Percentiles rank a stretch among this genome's conserved stretches.
These are phyloP conservation scores for Colletotrichum lupini DNA, from an alignment of 2,329 filamentous ascomycete species.

Conservation along the genomic window DNA sequence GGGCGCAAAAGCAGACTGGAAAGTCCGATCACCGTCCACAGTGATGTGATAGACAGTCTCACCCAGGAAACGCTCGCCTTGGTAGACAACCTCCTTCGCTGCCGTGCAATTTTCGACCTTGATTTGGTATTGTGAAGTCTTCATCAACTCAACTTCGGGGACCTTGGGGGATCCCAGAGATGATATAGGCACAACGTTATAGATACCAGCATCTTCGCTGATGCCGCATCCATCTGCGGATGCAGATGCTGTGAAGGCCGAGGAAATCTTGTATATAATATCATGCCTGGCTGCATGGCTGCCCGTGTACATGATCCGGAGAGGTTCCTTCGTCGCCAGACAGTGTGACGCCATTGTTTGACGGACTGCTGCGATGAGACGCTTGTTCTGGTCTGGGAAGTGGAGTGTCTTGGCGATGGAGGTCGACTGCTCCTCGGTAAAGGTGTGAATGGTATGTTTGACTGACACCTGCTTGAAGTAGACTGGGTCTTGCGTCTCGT, in stretches of 20 bases:
- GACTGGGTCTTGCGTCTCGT: conserved; percentile 50
- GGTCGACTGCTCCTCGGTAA: conserved; percentile 52
- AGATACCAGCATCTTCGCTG: conserved; percentile 51
- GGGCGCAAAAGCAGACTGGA: conserved; percentile 48
- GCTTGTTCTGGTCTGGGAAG: conserved; percentile 47
- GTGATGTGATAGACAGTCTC: conserved; percentile 50
- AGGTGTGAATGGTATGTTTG: conserved; percentile 58
- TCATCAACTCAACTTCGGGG: conserved; percentile 63
- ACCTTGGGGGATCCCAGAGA: conserved; percentile 57
- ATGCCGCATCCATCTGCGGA: conserved; percentile 35
- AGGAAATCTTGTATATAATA: conserved; percentile 60
- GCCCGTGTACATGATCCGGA: conserved; percentile 62
- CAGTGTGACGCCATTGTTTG: conserved; percentile 60
- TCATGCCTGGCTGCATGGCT: conserved; percentile 51
- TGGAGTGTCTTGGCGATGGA: conserved; percentile 45
- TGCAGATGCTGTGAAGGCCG: conserved; percentile 56
- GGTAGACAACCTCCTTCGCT: conserved; percentile 47
- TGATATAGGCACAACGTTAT: conserved; percentile 63
- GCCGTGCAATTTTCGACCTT: conserved; percentile 59
- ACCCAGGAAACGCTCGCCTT: conserved; percentile 40
- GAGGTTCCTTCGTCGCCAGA: conserved; percentile 56
- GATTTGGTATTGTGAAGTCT: conserved; percentile 62
- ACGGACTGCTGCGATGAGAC: conserved; percentile 54
- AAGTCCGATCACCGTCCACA: conserved; percentile 51
- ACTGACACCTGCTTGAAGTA: conserved; percentile 54